Base-by-base conservation (phyloP, 352 stramenopile genomes). In the Phytophthora capsici region DNA sequence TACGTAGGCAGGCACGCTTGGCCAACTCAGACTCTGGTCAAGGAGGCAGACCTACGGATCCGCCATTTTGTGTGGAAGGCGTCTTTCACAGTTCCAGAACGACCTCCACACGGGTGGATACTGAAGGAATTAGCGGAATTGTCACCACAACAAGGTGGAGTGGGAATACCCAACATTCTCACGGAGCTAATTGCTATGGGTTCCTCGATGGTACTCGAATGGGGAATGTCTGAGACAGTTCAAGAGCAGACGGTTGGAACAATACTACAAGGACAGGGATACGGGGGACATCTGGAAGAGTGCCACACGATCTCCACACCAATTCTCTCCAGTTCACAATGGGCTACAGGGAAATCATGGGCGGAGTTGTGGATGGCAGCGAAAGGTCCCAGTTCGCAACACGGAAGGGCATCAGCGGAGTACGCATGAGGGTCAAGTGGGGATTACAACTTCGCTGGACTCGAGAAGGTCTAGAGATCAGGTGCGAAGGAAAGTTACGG, bases 31-130 rank as follows among this genome's bases (percentile, higher is more conserved):
- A 2, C 4, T 0, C 7, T 45, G 0, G 19, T 40, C 3, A 46
- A 46, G 43, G 2, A 16, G 16, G 54, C 30, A 7, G 54, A 62
- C 7, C 2, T 0, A 14, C 19, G 41, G 0, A 37, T 61, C 4
- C 8, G 43, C 2, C 45, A 62, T 23, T 62, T 54, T 23, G 54
- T 62, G 12, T 62, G 54, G 54, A 38, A 46, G 2, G 10, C 54
- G 0, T n/a, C 0, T 4, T 62, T 62, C 16, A 25, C 6, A 30
- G 2, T 2, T 43, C 54, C 0, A 20, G 20, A 1, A 34, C 0
- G 7, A 5, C 19, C 6, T 6, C 52, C 1, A 22, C 1, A 10
- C n/a, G 52, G 52, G 14, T 62, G 54, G 54, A 19, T 62, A 12
- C 25, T 28, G 22, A 19, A 0, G 12, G 16, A 16, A 8, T 9